These are phyloP conservation scores for Diplodia corticola DNA, from an alignment of 2,329 filamentous ascomycete species.

Conservation along the genomic window DNA sequence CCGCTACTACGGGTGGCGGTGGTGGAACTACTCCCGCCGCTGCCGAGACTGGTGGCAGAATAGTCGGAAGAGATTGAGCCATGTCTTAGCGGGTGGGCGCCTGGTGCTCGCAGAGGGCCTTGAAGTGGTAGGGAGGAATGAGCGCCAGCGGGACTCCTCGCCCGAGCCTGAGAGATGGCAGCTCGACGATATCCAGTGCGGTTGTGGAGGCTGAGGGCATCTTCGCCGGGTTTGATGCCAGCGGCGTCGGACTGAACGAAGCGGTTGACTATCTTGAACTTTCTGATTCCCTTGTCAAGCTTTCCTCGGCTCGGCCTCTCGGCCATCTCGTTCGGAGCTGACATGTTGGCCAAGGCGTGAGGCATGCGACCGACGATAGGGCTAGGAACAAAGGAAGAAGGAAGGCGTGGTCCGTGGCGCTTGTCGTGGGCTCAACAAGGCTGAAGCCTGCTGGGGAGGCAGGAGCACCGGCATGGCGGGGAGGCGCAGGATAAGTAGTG, in stretches of 20 bases:
- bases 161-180: not conserved
- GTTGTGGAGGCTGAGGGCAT: not conserved
- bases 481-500: not conserved
- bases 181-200: not conserved
- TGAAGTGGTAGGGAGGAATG: not conserved
- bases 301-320: too few relatives aligned
- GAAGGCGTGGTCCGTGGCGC: not conserved
- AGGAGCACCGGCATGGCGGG: not conserved
- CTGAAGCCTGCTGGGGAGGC: not conserved
- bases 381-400: too few relatives aligned
- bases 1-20: not conserved
- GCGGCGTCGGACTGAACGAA: not conserved
- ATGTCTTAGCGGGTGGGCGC: not conserved
- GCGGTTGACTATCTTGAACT: not conserved
- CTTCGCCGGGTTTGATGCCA: conserved; percentile 4
- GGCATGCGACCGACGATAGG: not conserved
- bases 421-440: not conserved
- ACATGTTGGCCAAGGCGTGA: conserved; percentile 1
- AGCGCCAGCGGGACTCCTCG: not conserved
- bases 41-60: not conserved
- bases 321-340: not conserved
- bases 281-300: not conserved
- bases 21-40: not conserved
- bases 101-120: not conserved
- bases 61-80: not conserved